Base-by-base conservation (phyloP, 2,329 filamentous ascomycete species). In the Paecilomyces dactylethromorphus region DNA sequence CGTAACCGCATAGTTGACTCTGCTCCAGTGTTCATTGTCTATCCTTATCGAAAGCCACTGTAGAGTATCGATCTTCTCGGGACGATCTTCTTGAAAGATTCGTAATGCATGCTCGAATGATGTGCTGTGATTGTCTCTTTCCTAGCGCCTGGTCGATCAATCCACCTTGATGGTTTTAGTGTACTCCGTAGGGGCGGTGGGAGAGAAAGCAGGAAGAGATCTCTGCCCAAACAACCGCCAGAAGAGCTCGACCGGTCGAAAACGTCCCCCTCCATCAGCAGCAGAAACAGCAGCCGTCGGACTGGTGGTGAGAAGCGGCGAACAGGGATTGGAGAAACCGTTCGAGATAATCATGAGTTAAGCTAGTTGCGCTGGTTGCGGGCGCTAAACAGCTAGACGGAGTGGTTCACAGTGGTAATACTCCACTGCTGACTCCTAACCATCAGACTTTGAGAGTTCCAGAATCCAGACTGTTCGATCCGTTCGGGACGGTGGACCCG, bases 381-480 rank as follows among this genome's bases (percentile, higher is more conserved):
- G 50, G 22, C 50, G 50, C 50, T 52, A 52, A 52, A 29, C 50
- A 52, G 26, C 26, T 29, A 29, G 24, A 26, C 3, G 24, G 24
- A 29, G 21, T 15, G 13, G 50, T 21, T 52, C 5, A 24, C 29
- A 3, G 50, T 24, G 50, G 13, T 52, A 15, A 52, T 52, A 52
- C 50, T 52, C 50, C 50, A 52, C 50, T 52, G 39, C 50, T 52
- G 50, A 45, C 50, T 52, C 50, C 50, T 29, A 52, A 52, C 50
- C 22, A 52, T 11, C 49, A 11, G 18, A 52, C 56, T 51, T 54
- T 56, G 31, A 59, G 56, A 57, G 51, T 51, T 63, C 62, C 60
- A 59, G 24, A 55, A 59, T 58, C 59, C 54, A 57, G 59, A 53
- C 57, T 55, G 45, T 56, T 61, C 57, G 29, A 57, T 45, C 22